phyloP scores from a whole-genome alignment of 2,329 filamentous ascomycete species.

The Lasiodiplodia sp. region DNA sequence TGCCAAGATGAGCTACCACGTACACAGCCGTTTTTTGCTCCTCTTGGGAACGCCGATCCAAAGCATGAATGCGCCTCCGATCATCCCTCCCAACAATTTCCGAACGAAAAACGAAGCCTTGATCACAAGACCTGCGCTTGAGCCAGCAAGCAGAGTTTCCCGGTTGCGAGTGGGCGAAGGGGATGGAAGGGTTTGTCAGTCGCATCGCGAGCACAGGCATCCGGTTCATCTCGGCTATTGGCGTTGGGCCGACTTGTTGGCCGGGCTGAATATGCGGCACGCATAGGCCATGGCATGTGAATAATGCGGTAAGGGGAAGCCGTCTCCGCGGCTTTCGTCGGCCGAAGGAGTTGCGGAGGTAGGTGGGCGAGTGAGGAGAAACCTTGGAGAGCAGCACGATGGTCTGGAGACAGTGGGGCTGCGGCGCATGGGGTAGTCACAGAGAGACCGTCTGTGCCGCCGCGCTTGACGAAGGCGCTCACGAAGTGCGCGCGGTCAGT shows the following conservation, averaged over 20 bases:
- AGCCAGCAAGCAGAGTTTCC: background rate
- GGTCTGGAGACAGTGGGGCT: background rate
- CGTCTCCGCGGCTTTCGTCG: slow-evolving; percentile 1
- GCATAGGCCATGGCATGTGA: slow-evolving; percentile 18
- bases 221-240: slow-evolving; percentile 20
- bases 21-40: background rate
- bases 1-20: background rate
- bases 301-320: background rate
- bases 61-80: background rate
- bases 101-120: background rate
- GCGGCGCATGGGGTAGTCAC: background rate
- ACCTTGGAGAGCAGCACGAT: background rate
- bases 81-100: slow-evolving; percentile 11
- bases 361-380: background rate
- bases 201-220: slow-evolving; percentile 12
- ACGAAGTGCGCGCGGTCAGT: background rate
- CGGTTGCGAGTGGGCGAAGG: background rate
- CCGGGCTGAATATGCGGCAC: background rate
- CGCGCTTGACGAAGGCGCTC: background rate
- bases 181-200: background rate
- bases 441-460: background rate
- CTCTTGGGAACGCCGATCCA: background rate
- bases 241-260: background rate
- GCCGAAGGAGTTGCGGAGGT: background rate
- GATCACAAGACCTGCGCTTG: slow-evolving; percentile 21